Evolutionary conservation across 768 basidiomycete genomes (phyloP), one percentile per base, ranked within the genome.

Genomic region (Suillus hirtellus): DNA sequence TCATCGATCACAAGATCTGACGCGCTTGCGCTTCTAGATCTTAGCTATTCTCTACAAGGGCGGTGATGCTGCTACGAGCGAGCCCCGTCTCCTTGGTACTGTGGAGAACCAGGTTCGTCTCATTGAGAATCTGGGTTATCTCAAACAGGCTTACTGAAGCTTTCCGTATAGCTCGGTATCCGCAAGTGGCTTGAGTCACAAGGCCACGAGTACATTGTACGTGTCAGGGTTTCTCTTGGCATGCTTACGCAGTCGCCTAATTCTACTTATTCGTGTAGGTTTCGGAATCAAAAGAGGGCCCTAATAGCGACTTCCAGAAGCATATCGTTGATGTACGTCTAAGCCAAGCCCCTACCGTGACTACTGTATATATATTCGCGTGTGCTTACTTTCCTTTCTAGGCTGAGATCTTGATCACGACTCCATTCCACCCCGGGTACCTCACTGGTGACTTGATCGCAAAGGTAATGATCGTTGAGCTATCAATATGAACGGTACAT

Each of bases 381-480:
- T 66, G 59, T 61, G 46, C 63, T 62, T 43, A 63, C 63, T 17
- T 60, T 50, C 59, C 56, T 60, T 62, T 43, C 62, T 69, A 91
- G 89, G 88, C 89, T 53, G 91, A 92, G 73, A 84, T 92, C 63
- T 74, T 92, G 71, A 92, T 92, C 73, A 91, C 91, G 2, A 92
- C 91, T 5, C 90, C 91, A 5, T 93, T 93, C 86, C 91, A 93
- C 75, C 91, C 91, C 62, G 91, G 88, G 67, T 93, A 93, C 75
- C 83, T 93, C 64, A 93, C 91, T 2, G 82, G 80, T 43, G 90
- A 90, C 0, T 79, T 92, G 61, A 71, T 92, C 64, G 81, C 86
- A 59, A 90, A 90, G 82, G 89, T 84, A 71, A 24, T 54, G 19
- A 10, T 10, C 35, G 43, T 40, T 58, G 46, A 50, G 56, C 42